Conservation (phyloP, 495 filamentous ascomycete species). For the Neohortaea acidophila region DNA sequence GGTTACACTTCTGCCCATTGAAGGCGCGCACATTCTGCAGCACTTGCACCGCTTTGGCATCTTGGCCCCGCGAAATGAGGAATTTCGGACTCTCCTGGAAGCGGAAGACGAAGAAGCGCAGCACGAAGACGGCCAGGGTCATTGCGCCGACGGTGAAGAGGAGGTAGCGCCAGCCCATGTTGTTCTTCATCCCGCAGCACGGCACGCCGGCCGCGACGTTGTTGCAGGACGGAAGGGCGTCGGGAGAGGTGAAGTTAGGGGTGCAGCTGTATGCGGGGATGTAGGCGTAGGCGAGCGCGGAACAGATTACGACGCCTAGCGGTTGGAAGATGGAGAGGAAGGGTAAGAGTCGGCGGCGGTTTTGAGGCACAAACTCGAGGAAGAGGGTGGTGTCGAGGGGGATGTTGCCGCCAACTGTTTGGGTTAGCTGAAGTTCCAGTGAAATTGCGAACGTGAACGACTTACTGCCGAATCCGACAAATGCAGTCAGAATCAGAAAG, state of each 20-base stretch:
- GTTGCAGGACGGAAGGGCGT: conserved; percentile 25
- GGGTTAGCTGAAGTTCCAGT: no score
- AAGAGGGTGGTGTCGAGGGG: conserved; percentile 38
- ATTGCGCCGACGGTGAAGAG: conserved; percentile 32
- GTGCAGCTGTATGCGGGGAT: conserved; percentile 30
- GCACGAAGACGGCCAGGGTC: conserved; percentile 31
- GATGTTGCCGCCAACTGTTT: conserved; percentile 37
- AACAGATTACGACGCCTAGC: conserved; percentile 31
- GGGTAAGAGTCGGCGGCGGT: conserved; percentile 33
- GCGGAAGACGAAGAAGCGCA: conserved; percentile 31
- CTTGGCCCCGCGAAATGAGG: conserved; percentile 29
- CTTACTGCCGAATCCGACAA: conserved; percentile 33
- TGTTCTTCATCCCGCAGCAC: conserved; percentile 35
- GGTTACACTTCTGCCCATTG: conserved; percentile 25
- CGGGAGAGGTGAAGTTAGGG: conserved; percentile 22
- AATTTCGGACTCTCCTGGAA: conserved; percentile 36
- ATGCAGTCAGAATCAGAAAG: conserved; percentile 33
- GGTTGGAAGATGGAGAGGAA: conserved; percentile 36
- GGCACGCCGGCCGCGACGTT: conserved; percentile 19
- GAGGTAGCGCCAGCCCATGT: conserved; percentile 42
- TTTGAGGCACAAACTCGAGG: conserved; percentile 35
- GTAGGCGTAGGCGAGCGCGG: conserved; percentile 35
- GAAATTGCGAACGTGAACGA: no score
- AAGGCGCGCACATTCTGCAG: conserved; percentile 29
- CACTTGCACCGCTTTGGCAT: conserved; percentile 30